Evolutionary conservation across 1,139 yeast genomes (phyloP).

Genomic region (Saccharomyces hybrid): DNA sequence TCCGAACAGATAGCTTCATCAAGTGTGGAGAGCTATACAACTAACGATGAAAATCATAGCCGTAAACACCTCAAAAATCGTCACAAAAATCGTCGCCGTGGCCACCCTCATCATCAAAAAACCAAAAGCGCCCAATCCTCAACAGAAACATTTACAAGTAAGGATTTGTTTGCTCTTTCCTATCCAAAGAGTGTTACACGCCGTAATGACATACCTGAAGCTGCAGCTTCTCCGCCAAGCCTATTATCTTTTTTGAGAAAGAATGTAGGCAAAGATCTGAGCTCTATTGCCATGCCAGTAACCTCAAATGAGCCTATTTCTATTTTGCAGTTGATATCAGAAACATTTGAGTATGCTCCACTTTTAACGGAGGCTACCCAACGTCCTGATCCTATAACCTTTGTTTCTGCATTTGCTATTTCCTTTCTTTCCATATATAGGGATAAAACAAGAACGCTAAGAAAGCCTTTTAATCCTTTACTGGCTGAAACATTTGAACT

Average conservation of each 20-base stretch:
- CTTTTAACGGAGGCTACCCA: constrained; percentile 44
- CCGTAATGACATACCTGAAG: constrained; percentile 51
- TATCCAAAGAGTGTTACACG: constrained; percentile 39
- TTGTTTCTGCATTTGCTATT: constrained; percentile 73
- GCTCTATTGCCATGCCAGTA: constrained; percentile 89
- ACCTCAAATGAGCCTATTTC: constrained; percentile 88
- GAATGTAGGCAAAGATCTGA: constrained; percentile 85
- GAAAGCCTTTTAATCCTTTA: constrained; percentile 91
- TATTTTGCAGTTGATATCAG: constrained; percentile 70
- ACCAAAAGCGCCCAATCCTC: not conserved
- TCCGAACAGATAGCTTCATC: not conserved
- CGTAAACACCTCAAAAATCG: not conserved
- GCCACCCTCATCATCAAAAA: not conserved
- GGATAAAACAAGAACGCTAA: constrained; percentile 60
- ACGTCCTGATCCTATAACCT: constrained; percentile 51
- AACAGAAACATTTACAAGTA: not conserved
- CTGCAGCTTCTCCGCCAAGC: constrained; percentile 71
- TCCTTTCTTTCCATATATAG: constrained; percentile 64
- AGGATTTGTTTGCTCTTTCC: constrained; percentile 59
- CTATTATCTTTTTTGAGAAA: constrained; percentile 71
- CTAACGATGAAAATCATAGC: not conserved
- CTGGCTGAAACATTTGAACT: constrained; percentile 82
- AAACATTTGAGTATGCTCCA: constrained; percentile 66
- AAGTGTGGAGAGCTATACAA: not conserved
- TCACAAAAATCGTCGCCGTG: not conserved